A percentile compares a stretch with the other conserved stretches of the same genome.
Evolutionary conservation across 2,329 filamentous ascomycete species (phyloP).

Genomic region (Trichoderma endophyticum): DNA sequence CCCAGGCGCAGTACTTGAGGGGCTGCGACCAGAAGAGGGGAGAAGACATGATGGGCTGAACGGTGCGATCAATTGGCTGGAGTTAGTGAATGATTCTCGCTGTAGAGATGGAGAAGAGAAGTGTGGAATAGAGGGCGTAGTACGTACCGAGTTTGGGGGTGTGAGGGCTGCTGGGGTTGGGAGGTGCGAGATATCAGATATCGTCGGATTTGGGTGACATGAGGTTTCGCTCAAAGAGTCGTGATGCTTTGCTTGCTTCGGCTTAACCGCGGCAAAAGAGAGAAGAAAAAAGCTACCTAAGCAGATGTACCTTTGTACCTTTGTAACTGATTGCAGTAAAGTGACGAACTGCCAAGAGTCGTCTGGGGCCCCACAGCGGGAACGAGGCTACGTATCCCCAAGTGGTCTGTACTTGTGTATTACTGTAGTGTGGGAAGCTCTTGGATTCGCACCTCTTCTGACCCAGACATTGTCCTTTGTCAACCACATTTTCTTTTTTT

Average conservation of each 20-base stretch:
- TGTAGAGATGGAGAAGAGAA: background rate
- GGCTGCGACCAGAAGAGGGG: conserved; percentile 83
- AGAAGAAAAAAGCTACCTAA: background rate
- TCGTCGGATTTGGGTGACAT: background rate
- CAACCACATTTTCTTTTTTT: background rate
- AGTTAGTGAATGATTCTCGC: background rate
- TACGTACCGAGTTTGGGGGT: background rate
- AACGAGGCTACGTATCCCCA: conserved; percentile 38
- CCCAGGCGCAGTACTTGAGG: conserved; percentile 82
- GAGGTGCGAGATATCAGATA: background rate
- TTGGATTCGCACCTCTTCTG: background rate
- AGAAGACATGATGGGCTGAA: conserved; percentile 53
- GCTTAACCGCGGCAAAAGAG: background rate
- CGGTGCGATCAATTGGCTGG: background rate
- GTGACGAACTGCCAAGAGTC: conserved; percentile 4
- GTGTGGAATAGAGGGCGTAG: background rate
- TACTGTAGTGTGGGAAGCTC: background rate
- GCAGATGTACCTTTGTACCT: background rate
- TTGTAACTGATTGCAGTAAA: background rate
- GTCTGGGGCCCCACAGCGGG: background rate
- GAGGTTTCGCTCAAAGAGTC: background rate
- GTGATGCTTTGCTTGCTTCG: background rate
- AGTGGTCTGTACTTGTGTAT: background rate
- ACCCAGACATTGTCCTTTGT: background rate
- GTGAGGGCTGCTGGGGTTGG: background rate